Evolutionary conservation across 1,284 basidiomycete genomes (phyloP).

Genomic region (Ceratobasidium papillatum): DNA sequence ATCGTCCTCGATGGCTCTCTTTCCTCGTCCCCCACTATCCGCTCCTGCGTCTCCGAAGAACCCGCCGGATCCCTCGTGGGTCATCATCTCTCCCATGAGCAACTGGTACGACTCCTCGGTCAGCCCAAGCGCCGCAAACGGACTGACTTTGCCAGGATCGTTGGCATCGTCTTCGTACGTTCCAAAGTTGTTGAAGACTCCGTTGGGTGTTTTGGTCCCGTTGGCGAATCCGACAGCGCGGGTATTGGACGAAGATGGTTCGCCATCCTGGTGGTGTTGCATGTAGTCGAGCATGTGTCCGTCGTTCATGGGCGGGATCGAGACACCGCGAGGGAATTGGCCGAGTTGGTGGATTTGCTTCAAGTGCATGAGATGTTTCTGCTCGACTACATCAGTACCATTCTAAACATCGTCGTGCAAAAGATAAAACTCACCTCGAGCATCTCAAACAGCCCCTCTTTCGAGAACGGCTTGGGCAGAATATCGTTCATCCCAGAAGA

Average conservation of each 20-base stretch:
- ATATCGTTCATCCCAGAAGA: conserved; percentile 94
- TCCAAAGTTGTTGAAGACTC: conserved; percentile 4
- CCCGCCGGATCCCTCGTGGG: neutral
- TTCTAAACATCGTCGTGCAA: neutral
- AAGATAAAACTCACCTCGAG: conserved; percentile 70
- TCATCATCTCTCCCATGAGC: conserved; percentile 36
- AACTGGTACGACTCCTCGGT: conserved; percentile 38
- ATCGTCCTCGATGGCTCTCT: conserved; percentile 15
- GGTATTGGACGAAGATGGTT: conserved; percentile 2
- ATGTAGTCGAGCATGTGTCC: conserved; percentile 37
- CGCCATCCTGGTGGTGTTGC: conserved; percentile 16
- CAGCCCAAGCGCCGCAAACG: conserved; percentile 34
- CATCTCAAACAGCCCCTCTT: conserved; percentile 88
- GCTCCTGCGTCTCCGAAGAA: neutral
- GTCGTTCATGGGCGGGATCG: conserved; percentile 39
- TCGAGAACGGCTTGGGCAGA: conserved; percentile 96
- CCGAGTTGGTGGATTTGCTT: conserved; percentile 88
- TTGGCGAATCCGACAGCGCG: conserved; percentile 14
- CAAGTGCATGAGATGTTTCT: conserved; percentile 94
- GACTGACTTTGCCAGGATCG: conserved; percentile 26
- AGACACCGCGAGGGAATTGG: conserved; percentile 63
- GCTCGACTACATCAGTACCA: neutral
- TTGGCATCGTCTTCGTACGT: conserved; percentile 23
- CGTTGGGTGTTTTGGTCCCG: conserved; percentile 26
- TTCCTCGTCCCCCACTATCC: conserved; percentile 8